phyloP scores from a whole-genome alignment of 192 early-diverging fungal species.

The Dispira parvispora region DNA sequence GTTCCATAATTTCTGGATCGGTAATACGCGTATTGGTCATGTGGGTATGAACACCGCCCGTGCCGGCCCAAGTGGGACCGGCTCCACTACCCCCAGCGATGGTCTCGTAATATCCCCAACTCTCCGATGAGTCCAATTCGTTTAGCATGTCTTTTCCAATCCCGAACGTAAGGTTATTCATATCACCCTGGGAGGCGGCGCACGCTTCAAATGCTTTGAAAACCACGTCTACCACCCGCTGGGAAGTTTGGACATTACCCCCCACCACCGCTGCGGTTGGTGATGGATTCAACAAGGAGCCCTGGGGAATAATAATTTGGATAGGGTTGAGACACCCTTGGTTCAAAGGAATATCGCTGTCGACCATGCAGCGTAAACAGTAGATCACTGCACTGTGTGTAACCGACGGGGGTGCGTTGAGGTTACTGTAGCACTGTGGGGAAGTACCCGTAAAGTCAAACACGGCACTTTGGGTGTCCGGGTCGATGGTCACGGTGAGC shows the following conservation, averaged over 20 bases:
- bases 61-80: constrained; percentile 77
- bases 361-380: constrained; percentile 82
- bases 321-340: constrained; percentile 87
- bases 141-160: constrained; percentile 35
- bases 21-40: constrained; percentile 98
- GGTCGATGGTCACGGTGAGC: constrained; percentile 55
- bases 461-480: constrained; percentile 41
- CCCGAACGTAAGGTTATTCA: constrained; percentile 97
- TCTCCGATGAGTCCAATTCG: constrained; percentile 31
- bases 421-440: constrained; percentile 76
- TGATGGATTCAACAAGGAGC: constrained; percentile 62
- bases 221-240: constrained; percentile 83
- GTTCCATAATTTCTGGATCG: constrained; percentile 89
- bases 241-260: constrained; percentile 90
- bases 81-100: constrained; percentile 79
- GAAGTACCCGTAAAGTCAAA: constrained; percentile 95
- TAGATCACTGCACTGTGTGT: constrained; percentile 93
- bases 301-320: constrained; percentile 55
- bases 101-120: constrained; percentile 96
- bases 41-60: constrained; percentile 62
- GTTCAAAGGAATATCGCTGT: constrained; percentile 83
- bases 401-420: constrained; percentile 58
- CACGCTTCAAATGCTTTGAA: constrained; percentile 77
- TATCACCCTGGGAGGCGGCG: constrained; percentile 83
- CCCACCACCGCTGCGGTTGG: constrained; percentile 86